Percentiles rank a stretch among this genome's conserved stretches.
Conservation (phyloP, 176 grass and related monocot genomes). For the Microstegium vimineum region DNA sequence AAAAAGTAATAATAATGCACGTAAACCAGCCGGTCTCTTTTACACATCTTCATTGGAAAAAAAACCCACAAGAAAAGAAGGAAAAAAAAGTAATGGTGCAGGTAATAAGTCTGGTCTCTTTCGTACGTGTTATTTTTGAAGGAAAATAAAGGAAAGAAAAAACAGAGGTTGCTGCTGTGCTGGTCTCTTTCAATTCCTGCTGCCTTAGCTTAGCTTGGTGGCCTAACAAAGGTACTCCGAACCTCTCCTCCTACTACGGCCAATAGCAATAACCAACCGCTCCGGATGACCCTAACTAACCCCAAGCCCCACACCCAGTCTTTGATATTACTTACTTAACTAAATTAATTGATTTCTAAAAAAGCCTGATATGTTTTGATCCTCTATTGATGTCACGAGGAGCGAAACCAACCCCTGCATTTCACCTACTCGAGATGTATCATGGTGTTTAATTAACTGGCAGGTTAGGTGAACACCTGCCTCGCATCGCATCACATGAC, state of each 20-base stretch:
- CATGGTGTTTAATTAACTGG: background rate
- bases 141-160: background rate
- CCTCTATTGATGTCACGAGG: background rate
- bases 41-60: background rate
- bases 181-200: conserved; percentile 12
- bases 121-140: background rate
- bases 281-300: conserved; percentile 6
- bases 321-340: conserved; percentile 21
- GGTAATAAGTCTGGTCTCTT: background rate
- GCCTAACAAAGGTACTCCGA: conserved; percentile 6
- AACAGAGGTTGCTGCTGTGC: background rate
- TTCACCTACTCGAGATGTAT: background rate
- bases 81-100: background rate
- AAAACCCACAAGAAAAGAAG: background rate
- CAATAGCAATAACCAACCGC: conserved; percentile 33
- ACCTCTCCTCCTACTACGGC: background rate
- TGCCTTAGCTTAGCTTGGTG: conserved; percentile 1
- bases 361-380: background rate
- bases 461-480: conserved; percentile 2
- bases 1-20: background rate
- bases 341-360: background rate
- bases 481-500: background rate
- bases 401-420: conserved; percentile 13
- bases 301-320: background rate
- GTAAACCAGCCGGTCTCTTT: background rate